Conservation (phyloP, 2,329 filamentous ascomycete genomes). For the Aspergillus ochraceoroseus region DNA sequence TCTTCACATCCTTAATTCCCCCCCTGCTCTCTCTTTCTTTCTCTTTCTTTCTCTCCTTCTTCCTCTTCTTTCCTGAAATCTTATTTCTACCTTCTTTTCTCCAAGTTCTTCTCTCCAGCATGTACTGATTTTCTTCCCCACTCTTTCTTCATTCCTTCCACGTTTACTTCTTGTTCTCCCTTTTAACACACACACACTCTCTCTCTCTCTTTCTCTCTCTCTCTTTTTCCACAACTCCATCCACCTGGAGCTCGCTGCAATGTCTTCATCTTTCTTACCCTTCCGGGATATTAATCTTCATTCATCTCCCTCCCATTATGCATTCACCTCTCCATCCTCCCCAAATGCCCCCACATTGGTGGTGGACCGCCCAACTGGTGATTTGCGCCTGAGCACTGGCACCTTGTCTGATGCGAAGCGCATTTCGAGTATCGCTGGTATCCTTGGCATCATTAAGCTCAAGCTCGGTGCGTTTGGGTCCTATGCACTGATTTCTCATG, state of each 20-base stretch:
- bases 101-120: conserved; percentile 13
- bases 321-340: conserved; percentile 92
- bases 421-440: conserved; percentile 90
- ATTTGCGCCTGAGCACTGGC: conserved; percentile 78
- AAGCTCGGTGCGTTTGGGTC: conserved; percentile 66
- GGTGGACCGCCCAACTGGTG: conserved; percentile 86
- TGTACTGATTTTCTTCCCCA: conserved; percentile 13
- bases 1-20: too few relatives aligned
- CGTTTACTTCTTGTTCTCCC: conserved; percentile 8
- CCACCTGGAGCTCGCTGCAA: conserved; percentile 20
- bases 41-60: too few relatives aligned
- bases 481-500: background rate
- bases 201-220: conserved; percentile 9
- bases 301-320: conserved; percentile 85
- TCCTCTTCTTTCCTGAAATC: background rate
- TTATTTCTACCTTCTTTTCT: conserved; percentile 11
- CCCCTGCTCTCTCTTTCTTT: too few relatives aligned
- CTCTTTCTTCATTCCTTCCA: conserved; percentile 1
- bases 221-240: conserved; percentile 30
- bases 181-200: conserved; percentile 4
- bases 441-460: conserved; percentile 88
- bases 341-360: conserved; percentile 82
- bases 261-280: conserved; percentile 51
- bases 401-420: conserved; percentile 70
- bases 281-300: conserved; percentile 98